phyloP scores from a whole-genome alignment of 306 rosid species.

The Casuarina equisetifolia region DNA sequence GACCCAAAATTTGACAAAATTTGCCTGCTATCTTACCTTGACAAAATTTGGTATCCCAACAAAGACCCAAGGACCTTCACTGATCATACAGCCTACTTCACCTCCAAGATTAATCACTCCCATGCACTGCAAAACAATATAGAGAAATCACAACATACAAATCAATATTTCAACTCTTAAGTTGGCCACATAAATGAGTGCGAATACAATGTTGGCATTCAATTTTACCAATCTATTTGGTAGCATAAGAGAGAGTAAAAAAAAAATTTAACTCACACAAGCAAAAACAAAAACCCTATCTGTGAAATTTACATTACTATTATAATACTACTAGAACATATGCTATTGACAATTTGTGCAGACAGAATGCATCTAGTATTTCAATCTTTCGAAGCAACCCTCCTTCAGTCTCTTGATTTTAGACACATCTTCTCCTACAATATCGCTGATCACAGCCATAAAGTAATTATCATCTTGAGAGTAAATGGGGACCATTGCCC shows the following conservation, averaged over 20 bases:
- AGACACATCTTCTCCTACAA: neutral
- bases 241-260: neutral
- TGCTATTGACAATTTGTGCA: neutral
- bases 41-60: constrained; percentile 82
- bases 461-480: neutral
- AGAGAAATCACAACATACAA: constrained; percentile 20
- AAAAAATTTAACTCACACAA: constrained; percentile 3
- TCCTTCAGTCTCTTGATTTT: neutral
- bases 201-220: neutral
- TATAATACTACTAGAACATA: neutral
- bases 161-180: constrained; percentile 12
- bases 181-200: constrained; percentile 2
- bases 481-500: neutral
- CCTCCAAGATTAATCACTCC: constrained; percentile 69
- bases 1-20: no score
- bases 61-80: constrained; percentile 96
- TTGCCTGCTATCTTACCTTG: constrained; percentile 53
- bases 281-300: neutral
- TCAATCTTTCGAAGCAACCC: neutral
- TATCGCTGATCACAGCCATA: neutral
- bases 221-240: neutral
- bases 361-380: neutral
- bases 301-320: neutral
- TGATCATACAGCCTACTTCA: constrained; percentile 93
- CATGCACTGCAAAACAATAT: constrained; percentile 55